Base-by-base conservation (phyloP, 306 rosid genomes). In the Rubus idaeus region DNA sequence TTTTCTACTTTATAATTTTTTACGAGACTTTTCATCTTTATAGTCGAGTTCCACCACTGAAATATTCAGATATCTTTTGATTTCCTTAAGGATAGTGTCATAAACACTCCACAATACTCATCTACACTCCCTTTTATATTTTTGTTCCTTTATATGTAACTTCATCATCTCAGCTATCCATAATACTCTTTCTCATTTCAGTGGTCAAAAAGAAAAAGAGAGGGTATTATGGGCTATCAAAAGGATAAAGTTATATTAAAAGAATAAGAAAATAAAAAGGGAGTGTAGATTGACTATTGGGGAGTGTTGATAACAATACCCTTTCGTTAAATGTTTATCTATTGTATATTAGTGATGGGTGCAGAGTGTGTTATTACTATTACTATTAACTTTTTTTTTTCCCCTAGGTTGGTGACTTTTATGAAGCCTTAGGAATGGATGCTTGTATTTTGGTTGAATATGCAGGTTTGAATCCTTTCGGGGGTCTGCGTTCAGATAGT, bases 391-490 rank as follows among this genome's bases (percentile, higher is more conserved):
- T 17, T 51, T 67, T 72, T 83, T 10, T 83, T 42, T 68, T 30
- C 37, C 77, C 71, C 73, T 86, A 94, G 98, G 98, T 94, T 46
- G 98, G 98, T 73, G 98, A 94, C 5, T 91, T 94, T 79, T 94
- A 94, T 72, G 98, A 94, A 88, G 92, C 98, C 35, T 21, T 88
- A 70, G 98, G 97, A 77, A 86, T 92, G 74, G 98, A 94, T 84
- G 96, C 98, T 62, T 94, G 96, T 72, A 69, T 94, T 44, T 93
- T 94, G 81, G 98, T 94, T 53, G 97, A 94, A 79, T 90, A 86
- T 80, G 97, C 97, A 1, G 98, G 98, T 79, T 85, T 94, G 71
- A 94, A 94, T 79, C 98, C 98, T 80, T 89, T 87, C 73, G 98
- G 98, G 3, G 98, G 97, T 71, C 83, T 90, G 67, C 97, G 89